Percentiles rank a stretch among this genome's conserved stretches.
phyloP scores from a whole-genome alignment of 305 asterid genomes.

The Salvia sclarea region DNA sequence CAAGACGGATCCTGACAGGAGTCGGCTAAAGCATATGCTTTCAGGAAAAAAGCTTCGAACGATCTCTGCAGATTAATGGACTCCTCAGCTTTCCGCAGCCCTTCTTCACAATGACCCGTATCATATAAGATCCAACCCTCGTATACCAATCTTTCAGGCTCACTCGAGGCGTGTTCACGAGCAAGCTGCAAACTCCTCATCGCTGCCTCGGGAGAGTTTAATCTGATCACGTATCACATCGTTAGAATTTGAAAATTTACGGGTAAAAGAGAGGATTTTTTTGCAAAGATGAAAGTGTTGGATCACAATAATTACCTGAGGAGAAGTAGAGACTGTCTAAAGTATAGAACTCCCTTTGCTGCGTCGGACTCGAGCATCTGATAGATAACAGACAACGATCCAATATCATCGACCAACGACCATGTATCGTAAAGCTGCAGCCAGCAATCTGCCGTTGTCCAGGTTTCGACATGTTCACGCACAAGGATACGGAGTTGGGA shows the following conservation, averaged over 20 bases:
- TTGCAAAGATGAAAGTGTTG: too few species aligned
- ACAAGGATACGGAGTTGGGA: constrained; percentile 78
- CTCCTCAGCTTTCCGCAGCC: constrained; percentile 86
- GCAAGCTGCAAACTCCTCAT: constrained; percentile 94
- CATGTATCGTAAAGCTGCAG: constrained; percentile 91
- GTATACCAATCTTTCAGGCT: constrained; percentile 81
- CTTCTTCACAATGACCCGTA: constrained; percentile 94
- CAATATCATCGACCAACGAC: constrained; percentile 96
- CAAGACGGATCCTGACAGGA: constrained; percentile 89
- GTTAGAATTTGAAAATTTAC: constrained; percentile 13
- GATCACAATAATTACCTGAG: constrained; percentile 89
- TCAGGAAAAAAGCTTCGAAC: constrained; percentile 95
- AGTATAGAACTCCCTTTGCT: constrained; percentile 83
- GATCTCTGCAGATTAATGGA: constrained; percentile 87
- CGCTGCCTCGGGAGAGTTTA: constrained; percentile 95
- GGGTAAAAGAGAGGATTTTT: neutral
- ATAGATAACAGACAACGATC: constrained; percentile 90
- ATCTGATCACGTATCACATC: constrained; percentile 46
- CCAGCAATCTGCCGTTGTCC: constrained; percentile 99
- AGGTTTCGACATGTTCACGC: constrained; percentile 81
- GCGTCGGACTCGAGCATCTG: constrained; percentile 98
- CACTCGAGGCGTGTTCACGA: constrained; percentile 82
- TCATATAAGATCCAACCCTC: constrained; percentile 99
- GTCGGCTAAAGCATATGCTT: constrained; percentile 96
- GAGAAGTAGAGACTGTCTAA: constrained; percentile 92